Percentiles rank a stretch among this genome's conserved stretches.
Conservation (phyloP, 192 early-diverging fungal species). For the Chytriomyces confervae region DNA sequence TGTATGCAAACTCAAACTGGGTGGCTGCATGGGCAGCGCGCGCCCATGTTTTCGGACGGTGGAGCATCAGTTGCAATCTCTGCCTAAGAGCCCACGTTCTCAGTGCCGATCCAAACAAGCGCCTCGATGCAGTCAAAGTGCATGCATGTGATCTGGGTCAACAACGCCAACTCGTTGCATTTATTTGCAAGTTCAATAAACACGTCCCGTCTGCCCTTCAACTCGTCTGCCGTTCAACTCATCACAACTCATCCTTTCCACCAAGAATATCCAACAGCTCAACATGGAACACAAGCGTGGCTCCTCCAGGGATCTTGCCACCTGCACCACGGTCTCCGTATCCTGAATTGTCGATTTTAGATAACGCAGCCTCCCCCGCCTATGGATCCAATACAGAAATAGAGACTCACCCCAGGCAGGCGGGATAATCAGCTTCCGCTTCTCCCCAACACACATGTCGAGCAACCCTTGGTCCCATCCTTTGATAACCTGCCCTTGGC, state of each 20-base stretch:
- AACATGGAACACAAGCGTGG: slow-evolving; percentile 81
- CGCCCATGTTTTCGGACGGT: slow-evolving; percentile 76
- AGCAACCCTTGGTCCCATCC: slow-evolving; percentile 79
- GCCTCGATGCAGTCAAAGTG: slow-evolving; percentile 78
- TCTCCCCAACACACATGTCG: slow-evolving; percentile 83
- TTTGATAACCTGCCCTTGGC: slow-evolving; percentile 67
- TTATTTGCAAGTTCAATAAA: too few species aligned
- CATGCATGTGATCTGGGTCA: slow-evolving; percentile 41
- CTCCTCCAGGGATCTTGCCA: slow-evolving; percentile 46
- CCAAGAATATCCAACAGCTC: slow-evolving; percentile 66
- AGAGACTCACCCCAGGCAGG: background rate
- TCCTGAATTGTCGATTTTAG: background rate
- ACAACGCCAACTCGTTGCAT: slow-evolving; percentile 14
- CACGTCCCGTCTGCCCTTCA: too few species aligned
- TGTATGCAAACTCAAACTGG: slow-evolving; percentile 9
- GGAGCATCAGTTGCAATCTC: background rate
- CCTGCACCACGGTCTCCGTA: slow-evolving; percentile 65
- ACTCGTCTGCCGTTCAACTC: background rate
- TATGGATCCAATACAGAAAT: too few species aligned
- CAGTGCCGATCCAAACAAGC: slow-evolving; percentile 85
- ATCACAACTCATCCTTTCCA: background rate
- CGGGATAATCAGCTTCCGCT: slow-evolving; percentile 75
- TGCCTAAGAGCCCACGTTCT: slow-evolving; percentile 61
- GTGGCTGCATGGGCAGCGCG: slow-evolving; percentile 66
- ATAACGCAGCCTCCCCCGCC: too few species aligned